phyloP scores from a whole-genome alignment of 768 basidiomycete genomes.

The Pulveroboletus sp. region DNA sequence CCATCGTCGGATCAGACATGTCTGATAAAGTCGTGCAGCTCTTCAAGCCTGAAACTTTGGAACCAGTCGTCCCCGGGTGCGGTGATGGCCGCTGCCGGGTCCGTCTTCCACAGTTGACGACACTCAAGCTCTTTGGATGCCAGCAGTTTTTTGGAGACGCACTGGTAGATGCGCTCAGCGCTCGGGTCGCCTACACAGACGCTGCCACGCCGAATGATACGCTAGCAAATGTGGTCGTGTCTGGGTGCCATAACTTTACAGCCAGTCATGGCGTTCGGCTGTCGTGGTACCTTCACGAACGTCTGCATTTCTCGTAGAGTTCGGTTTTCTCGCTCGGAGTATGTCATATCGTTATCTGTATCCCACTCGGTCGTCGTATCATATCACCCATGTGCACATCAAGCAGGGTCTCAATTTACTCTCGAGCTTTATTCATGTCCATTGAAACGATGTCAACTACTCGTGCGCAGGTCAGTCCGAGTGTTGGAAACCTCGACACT shows the following conservation, averaged over 20 bases:
- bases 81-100: constrained; percentile 29
- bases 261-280: constrained; percentile 19
- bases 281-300: constrained; percentile 22
- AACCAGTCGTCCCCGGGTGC: constrained; percentile 3
- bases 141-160: constrained; percentile 57
- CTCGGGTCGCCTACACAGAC: constrained; percentile 43
- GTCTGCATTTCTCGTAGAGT: constrained; percentile 24
- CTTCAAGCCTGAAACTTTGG: constrained; percentile 40
- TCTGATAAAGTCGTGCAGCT: constrained; percentile 64
- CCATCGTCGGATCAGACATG: constrained; percentile 79
- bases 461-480: not conserved
- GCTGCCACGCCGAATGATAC: constrained; percentile 25
- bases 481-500: not conserved
- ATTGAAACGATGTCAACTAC: not conserved
- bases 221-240: constrained; percentile 21
- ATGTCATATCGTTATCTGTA: constrained; percentile 10
- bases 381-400: not conserved
- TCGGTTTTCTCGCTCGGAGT: not conserved
- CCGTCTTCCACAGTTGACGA: constrained; percentile 51
- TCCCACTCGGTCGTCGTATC: not conserved
- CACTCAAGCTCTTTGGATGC: constrained; percentile 55
- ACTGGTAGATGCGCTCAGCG: constrained; percentile 47
- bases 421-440: not conserved
- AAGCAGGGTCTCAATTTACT: not conserved
- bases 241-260: constrained; percentile 22